Evolutionary conservation across 2,329 filamentous ascomycete species (phyloP).

Genomic region (Sporothrix mexicana): DNA sequence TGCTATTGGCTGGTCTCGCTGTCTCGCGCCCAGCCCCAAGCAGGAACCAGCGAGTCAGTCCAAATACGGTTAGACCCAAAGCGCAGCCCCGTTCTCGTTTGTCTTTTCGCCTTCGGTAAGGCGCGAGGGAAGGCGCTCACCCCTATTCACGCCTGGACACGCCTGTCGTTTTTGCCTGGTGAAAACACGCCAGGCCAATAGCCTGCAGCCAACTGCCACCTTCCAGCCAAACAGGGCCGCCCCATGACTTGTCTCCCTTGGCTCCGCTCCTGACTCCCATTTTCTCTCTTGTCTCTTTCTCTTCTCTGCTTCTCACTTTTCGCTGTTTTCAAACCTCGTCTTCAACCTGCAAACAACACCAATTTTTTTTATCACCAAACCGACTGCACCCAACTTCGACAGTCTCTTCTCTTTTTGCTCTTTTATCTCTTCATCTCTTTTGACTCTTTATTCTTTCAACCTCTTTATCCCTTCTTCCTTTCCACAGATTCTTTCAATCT

Average conservation of each 20-base stretch:
- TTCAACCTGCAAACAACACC: slow-evolving; percentile 34
- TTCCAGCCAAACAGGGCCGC: not conserved
- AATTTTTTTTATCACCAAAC: slow-evolving; percentile 38
- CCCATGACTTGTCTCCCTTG: slow-evolving; percentile 9
- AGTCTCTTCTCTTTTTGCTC: slow-evolving; percentile 36
- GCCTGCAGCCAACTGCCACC: too few relatives aligned
- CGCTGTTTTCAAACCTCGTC: slow-evolving; percentile 34
- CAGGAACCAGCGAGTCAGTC: not conserved
- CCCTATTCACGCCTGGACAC: slow-evolving; percentile 14
- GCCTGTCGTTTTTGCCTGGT: slow-evolving; percentile 6
- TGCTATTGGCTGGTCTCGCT: slow-evolving; percentile 8
- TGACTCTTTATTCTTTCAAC: not conserved
- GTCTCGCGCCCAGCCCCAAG: not conserved
- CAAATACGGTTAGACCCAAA: slow-evolving; percentile 4
- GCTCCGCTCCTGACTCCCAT: not conserved
- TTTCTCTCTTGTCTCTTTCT: slow-evolving; percentile 20
- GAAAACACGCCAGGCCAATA: slow-evolving; percentile 5
- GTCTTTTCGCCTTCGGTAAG: slow-evolving; percentile 1
- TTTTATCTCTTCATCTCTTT: slow-evolving; percentile 6
- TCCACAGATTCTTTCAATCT: not conserved
- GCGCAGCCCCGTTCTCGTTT: not conserved
- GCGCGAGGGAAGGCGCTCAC: slow-evolving; percentile 12
- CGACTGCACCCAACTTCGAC: slow-evolving; percentile 47
- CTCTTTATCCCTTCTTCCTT: slow-evolving; percentile 2
- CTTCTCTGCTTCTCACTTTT: slow-evolving; percentile 34